A percentile compares a stretch with the other conserved stretches of the same genome.
Conservation (phyloP, 352 stramenopile genomes). For the Blastocystis sp. region DNA sequence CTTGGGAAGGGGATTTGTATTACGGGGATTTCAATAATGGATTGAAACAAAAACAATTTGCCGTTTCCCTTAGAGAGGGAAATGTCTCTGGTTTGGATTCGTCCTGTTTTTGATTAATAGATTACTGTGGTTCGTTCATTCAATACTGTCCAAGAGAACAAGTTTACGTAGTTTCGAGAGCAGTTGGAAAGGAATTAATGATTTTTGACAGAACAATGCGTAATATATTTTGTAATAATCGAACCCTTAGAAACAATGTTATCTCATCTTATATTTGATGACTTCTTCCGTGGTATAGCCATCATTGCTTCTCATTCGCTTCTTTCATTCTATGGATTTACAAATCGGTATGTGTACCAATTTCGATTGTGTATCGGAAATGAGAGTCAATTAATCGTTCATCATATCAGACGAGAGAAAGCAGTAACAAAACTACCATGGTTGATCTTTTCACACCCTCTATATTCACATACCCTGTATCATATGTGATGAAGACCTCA, state of each 20-base stretch:
- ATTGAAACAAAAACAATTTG: background rate
- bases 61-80: background rate
- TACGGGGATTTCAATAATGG: background rate
- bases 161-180: background rate
- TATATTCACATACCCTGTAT: no score
- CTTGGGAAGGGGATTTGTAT: background rate
- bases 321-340: background rate
- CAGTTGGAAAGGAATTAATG: background rate
- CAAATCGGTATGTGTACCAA: background rate
- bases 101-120: background rate
- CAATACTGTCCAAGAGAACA: background rate
- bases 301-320: background rate
- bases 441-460: no score
- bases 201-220: background rate
- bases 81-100: background rate
- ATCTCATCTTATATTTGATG: background rate
- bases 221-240: no score
- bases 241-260: background rate
- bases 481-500: no score
- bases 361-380: background rate
- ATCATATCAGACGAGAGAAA: no score
- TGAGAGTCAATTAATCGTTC: no score
- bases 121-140: constrained; percentile 18
- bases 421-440: no score
- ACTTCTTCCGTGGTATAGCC: background rate